Conservation (phyloP, 1,139 yeast genomes). For the Protomyces gravidus region DNA sequence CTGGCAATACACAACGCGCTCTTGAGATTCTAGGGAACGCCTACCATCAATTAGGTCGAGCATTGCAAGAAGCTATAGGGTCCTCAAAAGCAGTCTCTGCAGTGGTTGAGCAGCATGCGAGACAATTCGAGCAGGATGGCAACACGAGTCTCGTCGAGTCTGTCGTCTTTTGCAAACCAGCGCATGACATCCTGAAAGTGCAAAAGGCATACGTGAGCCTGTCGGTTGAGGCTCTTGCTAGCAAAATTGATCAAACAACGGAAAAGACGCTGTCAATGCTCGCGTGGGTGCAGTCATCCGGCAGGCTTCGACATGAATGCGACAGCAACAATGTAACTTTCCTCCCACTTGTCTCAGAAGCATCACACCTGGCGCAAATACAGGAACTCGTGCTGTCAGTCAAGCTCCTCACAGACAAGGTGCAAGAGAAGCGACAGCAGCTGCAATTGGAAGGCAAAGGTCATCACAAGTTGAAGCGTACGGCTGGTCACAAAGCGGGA, state of each 20-base stretch:
- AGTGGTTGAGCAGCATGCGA: not conserved
- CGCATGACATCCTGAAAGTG: slow-evolving; percentile 5
- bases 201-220: slow-evolving; percentile 1
- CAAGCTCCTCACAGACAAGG: not conserved
- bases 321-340: slow-evolving; percentile 4
- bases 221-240: not conserved
- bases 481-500: not conserved
- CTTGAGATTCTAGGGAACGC: slow-evolving; percentile 3
- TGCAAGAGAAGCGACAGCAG: not conserved
- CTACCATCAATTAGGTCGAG: slow-evolving; percentile 8
- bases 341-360: not conserved
- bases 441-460: not conserved
- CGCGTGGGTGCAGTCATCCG: not conserved
- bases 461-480: not conserved
- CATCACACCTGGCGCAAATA: not conserved
- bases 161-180: slow-evolving; percentile 3
- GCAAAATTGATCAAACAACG: not conserved
- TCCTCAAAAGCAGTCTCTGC: not conserved
- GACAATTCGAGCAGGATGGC: slow-evolving; percentile 1
- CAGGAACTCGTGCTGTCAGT: not conserved
- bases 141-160: slow-evolving; percentile 4
- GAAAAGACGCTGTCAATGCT: not conserved
- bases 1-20: not conserved
- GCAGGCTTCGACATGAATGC: not conserved
- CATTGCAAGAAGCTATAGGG: not conserved